Conservation (phyloP, 1,284 basidiomycete species). For the Hemileccinum hortonii region DNA sequence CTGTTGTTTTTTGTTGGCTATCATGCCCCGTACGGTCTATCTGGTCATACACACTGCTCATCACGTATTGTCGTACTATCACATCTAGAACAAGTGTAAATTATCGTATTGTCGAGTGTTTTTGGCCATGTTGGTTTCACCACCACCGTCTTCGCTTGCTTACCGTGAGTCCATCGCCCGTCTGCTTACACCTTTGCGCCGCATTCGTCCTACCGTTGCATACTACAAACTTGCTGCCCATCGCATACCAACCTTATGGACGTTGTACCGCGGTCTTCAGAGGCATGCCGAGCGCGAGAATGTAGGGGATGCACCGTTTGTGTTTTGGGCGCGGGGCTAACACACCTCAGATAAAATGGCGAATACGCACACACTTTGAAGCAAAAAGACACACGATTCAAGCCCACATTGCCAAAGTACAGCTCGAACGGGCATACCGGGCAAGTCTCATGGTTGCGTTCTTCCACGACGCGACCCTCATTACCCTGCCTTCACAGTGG, state of each 20-base stretch:
- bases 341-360: constrained; percentile 50
- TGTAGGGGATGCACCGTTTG: constrained; percentile 39
- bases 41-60: not conserved
- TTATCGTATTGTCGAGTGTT: not conserved
- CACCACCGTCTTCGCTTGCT: constrained; percentile 36
- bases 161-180: constrained; percentile 54
- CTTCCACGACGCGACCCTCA: not conserved
- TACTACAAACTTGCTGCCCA: constrained; percentile 75
- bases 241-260: constrained; percentile 71
- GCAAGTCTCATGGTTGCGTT: constrained; percentile 30
- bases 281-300: constrained; percentile 52
- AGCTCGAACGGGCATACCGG: constrained; percentile 53
- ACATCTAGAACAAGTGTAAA: constrained; percentile 4
- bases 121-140: constrained; percentile 15
- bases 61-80: not conserved
- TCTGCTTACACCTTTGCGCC: constrained; percentile 56
- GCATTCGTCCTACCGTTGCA: constrained; percentile 59
- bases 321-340: not conserved
- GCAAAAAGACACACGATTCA: constrained; percentile 51
- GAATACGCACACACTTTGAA: constrained; percentile 56
- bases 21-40: not conserved
- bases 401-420: constrained; percentile 42
- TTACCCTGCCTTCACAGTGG: constrained; percentile 46
- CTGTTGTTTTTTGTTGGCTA: not conserved
- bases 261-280: constrained; percentile 70